These are phyloP conservation scores for Neurospora sp. DNA, from an alignment of 495 filamentous ascomycete genomes.

Conservation along the genomic window DNA sequence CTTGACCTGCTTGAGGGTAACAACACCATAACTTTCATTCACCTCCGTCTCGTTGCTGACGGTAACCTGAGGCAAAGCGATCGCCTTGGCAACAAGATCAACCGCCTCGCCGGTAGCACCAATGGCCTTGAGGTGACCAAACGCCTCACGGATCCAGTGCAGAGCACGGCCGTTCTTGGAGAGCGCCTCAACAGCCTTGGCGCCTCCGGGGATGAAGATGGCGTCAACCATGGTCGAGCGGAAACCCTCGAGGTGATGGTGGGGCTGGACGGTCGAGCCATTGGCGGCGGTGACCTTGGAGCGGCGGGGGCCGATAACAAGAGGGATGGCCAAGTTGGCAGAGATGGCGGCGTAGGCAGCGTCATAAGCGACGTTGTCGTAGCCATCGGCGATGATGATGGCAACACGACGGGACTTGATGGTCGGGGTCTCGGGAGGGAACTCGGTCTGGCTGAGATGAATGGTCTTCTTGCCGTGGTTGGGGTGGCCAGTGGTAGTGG, in stretches of 20 bases:
- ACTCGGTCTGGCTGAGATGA: conserved; percentile 60
- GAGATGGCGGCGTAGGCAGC: conserved; percentile 53
- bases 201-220: conserved; percentile 68
- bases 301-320: conserved; percentile 58
- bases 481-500: conserved; percentile 34
- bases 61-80: conserved; percentile 44
- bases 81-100: conserved; percentile 47
- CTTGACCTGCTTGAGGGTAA: conserved; percentile 44
- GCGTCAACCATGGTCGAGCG: conserved; percentile 83
- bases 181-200: conserved; percentile 47
- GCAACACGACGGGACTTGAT: conserved; percentile 66
- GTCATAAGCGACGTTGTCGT: conserved; percentile 54
- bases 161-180: conserved; percentile 64
- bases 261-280: conserved; percentile 51
- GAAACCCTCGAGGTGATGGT: conserved; percentile 76
- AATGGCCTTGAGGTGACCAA: conserved; percentile 71
- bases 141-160: conserved; percentile 79
- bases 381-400: conserved; percentile 75
- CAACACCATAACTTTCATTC: conserved; percentile 59
- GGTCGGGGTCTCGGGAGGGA: conserved; percentile 48
- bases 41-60: conserved; percentile 41
- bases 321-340: conserved; percentile 54
- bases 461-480: conserved; percentile 62
- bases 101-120: conserved; percentile 65
- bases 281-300: conserved; percentile 50